Evolutionary conservation across 257 asterid genomes (phyloP), one percentile per base, ranked within the genome.

Genomic region (Scutellaria minor): DNA sequence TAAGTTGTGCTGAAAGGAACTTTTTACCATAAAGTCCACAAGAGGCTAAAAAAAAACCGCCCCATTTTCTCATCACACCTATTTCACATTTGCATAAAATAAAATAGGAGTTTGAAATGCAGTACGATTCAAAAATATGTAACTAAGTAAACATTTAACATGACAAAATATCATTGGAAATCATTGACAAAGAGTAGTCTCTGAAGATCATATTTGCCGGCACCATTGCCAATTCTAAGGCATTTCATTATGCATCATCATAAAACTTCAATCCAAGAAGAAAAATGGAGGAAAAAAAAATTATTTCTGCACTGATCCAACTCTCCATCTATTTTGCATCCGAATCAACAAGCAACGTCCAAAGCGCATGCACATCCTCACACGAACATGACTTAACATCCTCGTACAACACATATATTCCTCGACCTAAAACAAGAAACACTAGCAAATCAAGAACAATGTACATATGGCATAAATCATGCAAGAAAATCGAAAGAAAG

Each of bases 361-460:
- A 88, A 4, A 88, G 66, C n/a, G 87, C 95, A 69, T 85, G 95
- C 76, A 88, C 95, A 6, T 88, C 95, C 70, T 88, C 95, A 53
- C 91, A 85, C 3, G 95, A 80, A 71, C 95, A 88, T 15, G 95
- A 88, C 72, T 82, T 84, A 5, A 88, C 91, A 31, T 88, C 95
- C 15, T 88, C 88, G 27, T 88, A 84, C 56, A 88, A 42, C 0
- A 79, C 81, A 12, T 82, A 73, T 75, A 88, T 82, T 15, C 91
- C 91, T 7, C 83, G 35, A 18, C 91, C 91, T 88, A 65, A 61
- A 61, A 54, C 46, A 13, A 41, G 6, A 53, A 82, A 68, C 69
- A 13, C 47, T 37, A 48, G n/a, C 24, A 10, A 60, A 20, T 27
- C 7, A 18, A 15, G 7, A 31, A 31, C 37, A 5, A 18, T 39